These are phyloP conservation scores for Emmonsiellopsis sp. DNA, from an alignment of 2,329 filamentous ascomycete genomes.

Conservation along the genomic window DNA sequence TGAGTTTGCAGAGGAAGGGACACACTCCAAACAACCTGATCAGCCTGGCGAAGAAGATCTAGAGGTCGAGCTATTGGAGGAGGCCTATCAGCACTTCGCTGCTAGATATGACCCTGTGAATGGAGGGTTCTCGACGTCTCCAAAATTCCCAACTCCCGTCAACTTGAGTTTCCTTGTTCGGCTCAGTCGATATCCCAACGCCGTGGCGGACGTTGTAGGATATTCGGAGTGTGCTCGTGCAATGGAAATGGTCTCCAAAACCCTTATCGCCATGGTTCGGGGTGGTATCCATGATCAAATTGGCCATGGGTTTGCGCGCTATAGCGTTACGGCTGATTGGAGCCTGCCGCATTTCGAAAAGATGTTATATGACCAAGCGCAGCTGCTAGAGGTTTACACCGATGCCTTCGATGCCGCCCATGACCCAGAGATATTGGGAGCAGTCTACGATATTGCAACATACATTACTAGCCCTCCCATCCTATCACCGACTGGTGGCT, in stretches of 20 bases:
- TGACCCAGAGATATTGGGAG: slow-evolving; percentile 63
- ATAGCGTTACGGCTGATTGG: slow-evolving; percentile 88
- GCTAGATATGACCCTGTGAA: slow-evolving; percentile 68
- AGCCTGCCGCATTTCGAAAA: slow-evolving; percentile 94
- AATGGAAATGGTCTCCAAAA: slow-evolving; percentile 68
- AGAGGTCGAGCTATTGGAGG: slow-evolving; percentile 84
- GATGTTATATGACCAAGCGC: slow-evolving; percentile 86
- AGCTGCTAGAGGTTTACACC: slow-evolving; percentile 72
- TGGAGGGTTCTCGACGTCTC: slow-evolving; percentile 69
- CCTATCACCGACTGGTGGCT: slow-evolving; percentile 59
- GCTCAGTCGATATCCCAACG: slow-evolving; percentile 58
- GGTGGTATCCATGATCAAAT: slow-evolving; percentile 67
- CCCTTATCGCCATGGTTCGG: slow-evolving; percentile 66
- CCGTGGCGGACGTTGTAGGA: slow-evolving; percentile 81
- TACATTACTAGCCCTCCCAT: slow-evolving; percentile 70
- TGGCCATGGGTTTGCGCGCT: slow-evolving; percentile 70
- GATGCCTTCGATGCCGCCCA: slow-evolving; percentile 69
- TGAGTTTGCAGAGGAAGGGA: slow-evolving; percentile 84
- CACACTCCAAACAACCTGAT: slow-evolving; percentile 34
- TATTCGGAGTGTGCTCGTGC: slow-evolving; percentile 64
- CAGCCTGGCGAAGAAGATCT: slow-evolving; percentile 55
- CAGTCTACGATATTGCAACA: slow-evolving; percentile 72
- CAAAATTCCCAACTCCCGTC: slow-evolving; percentile 83
- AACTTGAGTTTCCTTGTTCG: slow-evolving; percentile 76
- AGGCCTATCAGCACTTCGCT: slow-evolving; percentile 73